These are phyloP conservation scores for Trypanosoma theileri DNA, from an alignment of 208 protist species.

Conservation along the genomic window DNA sequence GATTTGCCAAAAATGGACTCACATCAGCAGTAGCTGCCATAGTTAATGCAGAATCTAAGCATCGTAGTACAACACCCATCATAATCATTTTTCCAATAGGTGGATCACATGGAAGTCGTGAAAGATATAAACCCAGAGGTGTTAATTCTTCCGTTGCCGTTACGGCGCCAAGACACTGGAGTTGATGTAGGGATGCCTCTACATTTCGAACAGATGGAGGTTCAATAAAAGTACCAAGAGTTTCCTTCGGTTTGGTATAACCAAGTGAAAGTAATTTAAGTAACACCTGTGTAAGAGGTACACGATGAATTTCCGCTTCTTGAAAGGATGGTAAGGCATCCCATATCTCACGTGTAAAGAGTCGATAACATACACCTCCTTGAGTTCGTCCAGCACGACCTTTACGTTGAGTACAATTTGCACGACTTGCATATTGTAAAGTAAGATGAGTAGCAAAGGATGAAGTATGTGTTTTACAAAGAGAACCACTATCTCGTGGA, in stretches of 20 bases:
- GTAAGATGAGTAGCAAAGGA: slow-evolving; percentile 72
- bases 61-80: slow-evolving; percentile 89
- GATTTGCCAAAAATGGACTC: slow-evolving; percentile 60
- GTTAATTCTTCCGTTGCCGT: slow-evolving; percentile 61
- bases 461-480: slow-evolving; percentile 71
- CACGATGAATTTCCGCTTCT: slow-evolving; percentile 92
- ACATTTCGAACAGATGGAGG: slow-evolving; percentile 64
- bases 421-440: slow-evolving; percentile 89
- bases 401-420: slow-evolving; percentile 97
- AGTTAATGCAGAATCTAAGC: slow-evolving; percentile 93
- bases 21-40: slow-evolving; percentile 89
- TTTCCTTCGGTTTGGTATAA: slow-evolving; percentile 51
- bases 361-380: slow-evolving; percentile 97
- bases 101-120: slow-evolving; percentile 85
- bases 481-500: slow-evolving; percentile 7
- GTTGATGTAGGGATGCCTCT: slow-evolving; percentile 51
- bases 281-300: slow-evolving; percentile 92
- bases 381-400: slow-evolving; percentile 98
- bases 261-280: slow-evolving; percentile 84
- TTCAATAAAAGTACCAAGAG: slow-evolving; percentile 82
- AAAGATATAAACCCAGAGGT: slow-evolving; percentile 82
- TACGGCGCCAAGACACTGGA: slow-evolving; percentile 69
- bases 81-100: slow-evolving; percentile 94
- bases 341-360: slow-evolving; percentile 90
- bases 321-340: slow-evolving; percentile 67